Conservation (phyloP, 2,329 filamentous ascomycete genomes). For the Penicillium hordei region DNA sequence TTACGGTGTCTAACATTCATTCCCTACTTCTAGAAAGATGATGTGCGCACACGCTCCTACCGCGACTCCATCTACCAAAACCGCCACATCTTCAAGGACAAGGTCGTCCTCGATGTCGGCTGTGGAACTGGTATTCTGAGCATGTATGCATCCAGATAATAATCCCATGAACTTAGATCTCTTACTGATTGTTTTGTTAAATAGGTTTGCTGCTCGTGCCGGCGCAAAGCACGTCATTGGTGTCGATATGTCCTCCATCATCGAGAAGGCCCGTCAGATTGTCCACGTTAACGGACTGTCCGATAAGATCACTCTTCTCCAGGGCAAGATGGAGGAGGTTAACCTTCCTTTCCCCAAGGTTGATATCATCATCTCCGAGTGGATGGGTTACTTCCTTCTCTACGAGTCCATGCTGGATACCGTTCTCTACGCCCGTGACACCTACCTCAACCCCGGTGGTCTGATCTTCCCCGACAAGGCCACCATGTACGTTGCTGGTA, state of each 20-base stretch:
- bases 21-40: constrained; percentile 72
- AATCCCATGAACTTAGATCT: constrained; percentile 16
- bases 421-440: constrained; percentile 92
- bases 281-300: constrained; percentile 87
- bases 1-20: background rate
- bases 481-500: constrained; percentile 93
- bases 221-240: constrained; percentile 98
- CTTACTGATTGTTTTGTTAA: constrained; percentile 13
- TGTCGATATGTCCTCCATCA: constrained; percentile 99
- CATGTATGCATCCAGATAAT: constrained; percentile 64
- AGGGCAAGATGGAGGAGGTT: constrained; percentile 99
- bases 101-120: constrained; percentile 93
- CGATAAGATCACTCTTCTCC: constrained; percentile 94
- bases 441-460: constrained; percentile 80
- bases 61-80: constrained; percentile 98
- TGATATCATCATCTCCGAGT: constrained; percentile 99
- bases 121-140: constrained; percentile 97
- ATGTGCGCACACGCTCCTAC: constrained; percentile 94
- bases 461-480: constrained; percentile 99
- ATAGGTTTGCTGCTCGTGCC: constrained; percentile 92
- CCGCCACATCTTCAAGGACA: constrained; percentile 87
- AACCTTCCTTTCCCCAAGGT: constrained; percentile 90
- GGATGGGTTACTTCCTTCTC: constrained; percentile 99
- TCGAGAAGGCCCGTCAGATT: constrained; percentile 96
- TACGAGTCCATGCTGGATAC: constrained; percentile 99